These are phyloP conservation scores for Annona cherimola DNA, from an alignment of 164 flowering plant species.

Conservation along the genomic window DNA sequence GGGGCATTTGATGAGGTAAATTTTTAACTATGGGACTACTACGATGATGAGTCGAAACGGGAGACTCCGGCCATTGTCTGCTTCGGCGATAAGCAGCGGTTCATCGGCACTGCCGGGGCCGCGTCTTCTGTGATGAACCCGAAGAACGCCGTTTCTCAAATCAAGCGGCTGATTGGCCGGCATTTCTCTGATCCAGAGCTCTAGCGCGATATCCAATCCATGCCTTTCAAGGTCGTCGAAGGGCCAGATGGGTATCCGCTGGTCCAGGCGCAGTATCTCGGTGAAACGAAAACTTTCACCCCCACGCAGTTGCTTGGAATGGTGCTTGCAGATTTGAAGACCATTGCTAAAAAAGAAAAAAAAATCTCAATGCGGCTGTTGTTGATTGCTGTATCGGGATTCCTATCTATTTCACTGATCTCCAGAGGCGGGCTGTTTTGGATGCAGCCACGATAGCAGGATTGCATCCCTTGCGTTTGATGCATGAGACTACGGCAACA, in stretches of 20 bases:
- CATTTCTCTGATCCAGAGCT: slow-evolving; percentile 77
- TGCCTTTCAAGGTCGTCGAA: slow-evolving; percentile 72
- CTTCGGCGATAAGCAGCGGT: slow-evolving; percentile 92
- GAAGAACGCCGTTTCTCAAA: slow-evolving; percentile 75
- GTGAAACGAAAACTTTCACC: slow-evolving; percentile 58
- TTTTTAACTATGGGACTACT: too few species aligned
- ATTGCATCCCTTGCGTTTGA: slow-evolving; percentile 63
- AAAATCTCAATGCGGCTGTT: slow-evolving; percentile 81
- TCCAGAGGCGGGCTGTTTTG: slow-evolving; percentile 80
- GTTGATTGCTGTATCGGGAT: slow-evolving; percentile 93
- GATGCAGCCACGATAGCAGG: slow-evolving; percentile 94
- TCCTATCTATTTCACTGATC: slow-evolving; percentile 83
- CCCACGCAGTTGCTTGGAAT: slow-evolving; percentile 85
- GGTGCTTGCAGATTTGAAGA: slow-evolving; percentile 69
- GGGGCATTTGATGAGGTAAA: too few species aligned
- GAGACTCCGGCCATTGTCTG: slow-evolving; percentile 91
- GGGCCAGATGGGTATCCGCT: slow-evolving; percentile 91
- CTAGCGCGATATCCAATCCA: slow-evolving; percentile 60
- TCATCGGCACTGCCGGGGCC: slow-evolving; percentile 94
- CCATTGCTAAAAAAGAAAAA: slow-evolving; percentile 83
- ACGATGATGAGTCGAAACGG: slow-evolving; percentile 90
- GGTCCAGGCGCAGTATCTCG: slow-evolving; percentile 67
- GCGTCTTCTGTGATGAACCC: slow-evolving; percentile 84
- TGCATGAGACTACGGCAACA: slow-evolving; percentile 88
- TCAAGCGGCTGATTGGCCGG: slow-evolving; percentile 74